Conservation (phyloP, 164 flowering plant genomes). For the Cinnamomum chago region DNA sequence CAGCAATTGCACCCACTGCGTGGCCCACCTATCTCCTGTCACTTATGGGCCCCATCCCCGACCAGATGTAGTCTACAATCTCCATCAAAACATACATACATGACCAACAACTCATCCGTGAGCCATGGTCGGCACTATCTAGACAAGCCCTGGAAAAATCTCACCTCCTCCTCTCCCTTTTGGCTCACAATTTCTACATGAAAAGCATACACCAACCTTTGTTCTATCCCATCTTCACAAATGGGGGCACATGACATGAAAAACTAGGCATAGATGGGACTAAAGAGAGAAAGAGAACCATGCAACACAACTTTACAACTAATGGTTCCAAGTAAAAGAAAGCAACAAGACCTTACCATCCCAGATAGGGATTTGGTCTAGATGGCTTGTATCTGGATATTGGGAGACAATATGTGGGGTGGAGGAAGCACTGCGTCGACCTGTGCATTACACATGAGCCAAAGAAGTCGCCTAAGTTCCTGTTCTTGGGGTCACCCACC, state of each 20-base stretch:
- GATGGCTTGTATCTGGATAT: neutral
- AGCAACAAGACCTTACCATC: neutral
- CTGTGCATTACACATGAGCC: neutral
- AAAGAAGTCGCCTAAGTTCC: neutral
- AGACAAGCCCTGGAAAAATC: neutral
- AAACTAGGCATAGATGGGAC: neutral
- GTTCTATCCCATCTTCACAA: neutral
- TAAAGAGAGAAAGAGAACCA: neutral
- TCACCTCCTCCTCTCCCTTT: neutral
- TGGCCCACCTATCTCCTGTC: neutral
- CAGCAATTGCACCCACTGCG: no score
- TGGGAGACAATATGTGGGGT: neutral
- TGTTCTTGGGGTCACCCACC: neutral
- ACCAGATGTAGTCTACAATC: neutral
- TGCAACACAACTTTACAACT: neutral
- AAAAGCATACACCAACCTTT: neutral
- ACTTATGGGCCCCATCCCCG: neutral
- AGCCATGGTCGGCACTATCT: conserved; percentile 4
- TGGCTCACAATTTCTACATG: conserved; percentile 5
- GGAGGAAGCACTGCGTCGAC: neutral
- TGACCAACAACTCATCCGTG: neutral
- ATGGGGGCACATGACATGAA: neutral
- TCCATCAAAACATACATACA: neutral
- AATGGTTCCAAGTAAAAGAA: neutral
- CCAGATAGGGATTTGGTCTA: neutral